Base-by-base conservation (phyloP, 129 eudicot genomes). In the Flaveria brownii region DNA sequence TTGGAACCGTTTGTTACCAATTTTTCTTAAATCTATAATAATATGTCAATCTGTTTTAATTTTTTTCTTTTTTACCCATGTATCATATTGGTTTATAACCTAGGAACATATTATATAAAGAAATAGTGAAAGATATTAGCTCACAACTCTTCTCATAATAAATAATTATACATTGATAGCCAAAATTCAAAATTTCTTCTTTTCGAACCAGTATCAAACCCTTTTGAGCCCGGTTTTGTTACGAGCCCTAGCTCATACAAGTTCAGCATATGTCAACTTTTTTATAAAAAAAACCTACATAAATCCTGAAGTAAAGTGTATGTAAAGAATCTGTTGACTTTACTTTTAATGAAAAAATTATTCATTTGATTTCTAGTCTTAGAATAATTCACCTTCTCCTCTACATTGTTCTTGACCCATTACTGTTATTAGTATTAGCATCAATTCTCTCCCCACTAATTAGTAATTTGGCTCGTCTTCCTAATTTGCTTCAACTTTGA, bases 391-490 rank as follows among this genome's bases (percentile, higher is more conserved):
- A 66, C 25, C 77, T 30, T 60, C 77, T 61, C 36, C 47, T 46
- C 59, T 73, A 33, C 84, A 73, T 73, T 73, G 79, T 80, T 55
- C 84, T 51, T 73, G 52, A 80, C 36, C 74, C 62, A 73, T 72
- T 80, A 42, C 79, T 75, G 30, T 66, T 74, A 66, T 43, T 18
- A 74, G 84, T 15, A 80, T 62, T 3, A 55, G 84, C 75, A 80
- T 80, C 79, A 73, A 46, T 80, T 73, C 84, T 66, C 43, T 18
- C 54, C 64, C 84, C 79, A 80, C 75, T 73, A 43, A 55, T 66
- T 79, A 64, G 75, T 80, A 65, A 68, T 73, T 73, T 80, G 84
- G 73, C 84, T 80, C 67, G 30, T 80, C 63, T 56, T 80, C 49
- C 73, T 67, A 42, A 73, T 80, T 41, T 63, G n/a, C 50, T 64